Evolutionary conservation across 371 early-diverging fungal species (phyloP).

Genomic region (Apophysomyces trapeziformis): DNA sequence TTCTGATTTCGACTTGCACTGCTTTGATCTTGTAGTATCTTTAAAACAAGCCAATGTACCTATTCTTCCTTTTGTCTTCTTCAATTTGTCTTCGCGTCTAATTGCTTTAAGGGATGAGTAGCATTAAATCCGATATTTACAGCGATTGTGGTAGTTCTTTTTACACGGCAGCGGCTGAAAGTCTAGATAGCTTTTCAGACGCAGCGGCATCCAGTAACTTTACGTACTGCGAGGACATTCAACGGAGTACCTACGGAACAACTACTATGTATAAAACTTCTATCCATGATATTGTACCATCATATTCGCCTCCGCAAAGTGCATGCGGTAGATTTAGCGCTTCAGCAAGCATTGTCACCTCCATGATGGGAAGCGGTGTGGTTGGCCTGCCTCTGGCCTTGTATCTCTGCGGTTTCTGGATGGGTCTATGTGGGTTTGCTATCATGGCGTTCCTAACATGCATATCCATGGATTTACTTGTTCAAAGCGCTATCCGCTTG

Average conservation of each 20-base stretch:
- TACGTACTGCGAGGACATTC: neutral
- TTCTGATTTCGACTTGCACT: neutral
- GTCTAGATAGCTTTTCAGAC: neutral
- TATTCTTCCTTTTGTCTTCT: neutral
- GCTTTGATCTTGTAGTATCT: neutral
- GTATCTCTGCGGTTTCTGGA: constrained; percentile 57
- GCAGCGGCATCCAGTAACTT: neutral
- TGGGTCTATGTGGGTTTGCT: constrained; percentile 48
- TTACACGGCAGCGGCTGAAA: neutral
- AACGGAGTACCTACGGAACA: neutral
- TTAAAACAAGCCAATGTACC: neutral
- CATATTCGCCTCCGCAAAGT: constrained; percentile 22
- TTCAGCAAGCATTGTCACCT: constrained; percentile 55
- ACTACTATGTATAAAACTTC: neutral
- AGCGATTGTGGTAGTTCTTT: neutral
- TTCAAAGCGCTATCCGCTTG: constrained; percentile 47
- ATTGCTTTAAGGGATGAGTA: neutral
- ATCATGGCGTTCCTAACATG: constrained; percentile 48
- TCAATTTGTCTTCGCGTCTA: neutral
- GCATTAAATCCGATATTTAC: neutral
- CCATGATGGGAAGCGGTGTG: constrained; percentile 66
- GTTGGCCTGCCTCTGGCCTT: constrained; percentile 59
- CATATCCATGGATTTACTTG: constrained; percentile 51
- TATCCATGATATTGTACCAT: constrained; percentile 13
- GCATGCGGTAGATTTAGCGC: constrained; percentile 14